Conservation (phyloP, 192 early-diverging fungal genomes). For the Podila verticillata region DNA sequence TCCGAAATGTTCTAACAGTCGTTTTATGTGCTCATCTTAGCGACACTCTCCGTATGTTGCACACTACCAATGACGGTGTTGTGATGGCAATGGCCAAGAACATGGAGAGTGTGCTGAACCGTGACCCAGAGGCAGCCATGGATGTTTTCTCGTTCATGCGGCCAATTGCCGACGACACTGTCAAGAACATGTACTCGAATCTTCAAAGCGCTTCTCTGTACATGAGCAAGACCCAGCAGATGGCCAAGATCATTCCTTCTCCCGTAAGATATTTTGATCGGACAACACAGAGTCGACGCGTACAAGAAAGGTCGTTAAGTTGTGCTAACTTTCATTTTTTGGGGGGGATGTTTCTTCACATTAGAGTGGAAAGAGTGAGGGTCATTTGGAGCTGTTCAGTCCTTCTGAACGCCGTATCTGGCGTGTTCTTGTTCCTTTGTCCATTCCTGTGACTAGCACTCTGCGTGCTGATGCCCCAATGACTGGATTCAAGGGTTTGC, state of each 20-base stretch:
- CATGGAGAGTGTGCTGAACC: slow-evolving; percentile 22
- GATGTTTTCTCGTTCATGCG: slow-evolving; percentile 59
- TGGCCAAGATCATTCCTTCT: slow-evolving; percentile 60
- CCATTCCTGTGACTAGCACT: slow-evolving; percentile 53
- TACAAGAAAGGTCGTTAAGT: too few relatives aligned
- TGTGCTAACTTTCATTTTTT: background rate
- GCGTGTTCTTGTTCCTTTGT: slow-evolving; percentile 61
- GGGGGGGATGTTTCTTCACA: too few relatives aligned
- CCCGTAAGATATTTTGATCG: slow-evolving; percentile 40
- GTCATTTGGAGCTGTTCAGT: slow-evolving; percentile 63
- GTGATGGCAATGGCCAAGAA: slow-evolving; percentile 46
- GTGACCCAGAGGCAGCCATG: slow-evolving; percentile 37
- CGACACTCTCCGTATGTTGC: slow-evolving; percentile 40
- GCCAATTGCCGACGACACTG: slow-evolving; percentile 44
- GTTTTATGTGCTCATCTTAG: background rate
- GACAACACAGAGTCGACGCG: too few relatives aligned
- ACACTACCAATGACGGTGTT: slow-evolving; percentile 47
- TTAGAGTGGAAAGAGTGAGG: slow-evolving; percentile 65
- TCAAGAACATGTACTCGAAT: slow-evolving; percentile 55
- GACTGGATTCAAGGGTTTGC: slow-evolving; percentile 53
- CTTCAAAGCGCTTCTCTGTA: slow-evolving; percentile 56
- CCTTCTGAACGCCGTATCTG: slow-evolving; percentile 58
- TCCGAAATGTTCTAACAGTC: background rate
- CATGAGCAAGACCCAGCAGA: slow-evolving; percentile 57
- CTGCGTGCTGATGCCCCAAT: slow-evolving; percentile 44